Percentiles rank a stretch among this genome's conserved stretches.
phyloP scores from a whole-genome alignment of 805 yeast genomes.

The Metschnikowia peoriensis region DNA sequence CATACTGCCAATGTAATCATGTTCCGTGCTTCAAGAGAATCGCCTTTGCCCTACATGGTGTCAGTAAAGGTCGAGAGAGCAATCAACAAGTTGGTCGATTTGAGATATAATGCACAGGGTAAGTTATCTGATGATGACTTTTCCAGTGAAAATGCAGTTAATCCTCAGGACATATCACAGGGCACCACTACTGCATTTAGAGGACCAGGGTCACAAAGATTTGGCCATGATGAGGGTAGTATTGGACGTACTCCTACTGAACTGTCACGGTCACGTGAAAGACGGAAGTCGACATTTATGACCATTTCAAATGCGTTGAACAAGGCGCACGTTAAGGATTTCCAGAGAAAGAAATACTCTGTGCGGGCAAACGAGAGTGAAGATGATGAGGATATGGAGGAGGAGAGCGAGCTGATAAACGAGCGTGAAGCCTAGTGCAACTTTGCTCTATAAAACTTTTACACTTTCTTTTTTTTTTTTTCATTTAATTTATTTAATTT shows the following conservation, averaged over 20 bases:
- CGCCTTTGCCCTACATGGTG: constrained; percentile 75
- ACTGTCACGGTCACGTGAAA: constrained; percentile 8
- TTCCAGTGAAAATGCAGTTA: not conserved
- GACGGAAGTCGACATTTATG: constrained; percentile 37
- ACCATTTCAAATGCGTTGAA: constrained; percentile 56
- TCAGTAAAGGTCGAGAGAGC: constrained; percentile 34
- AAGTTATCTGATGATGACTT: constrained; percentile 11
- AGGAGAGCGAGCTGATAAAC: constrained; percentile 1
- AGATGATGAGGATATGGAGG: constrained; percentile 30
- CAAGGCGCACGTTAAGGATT: constrained; percentile 81
- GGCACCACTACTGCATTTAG: constrained; percentile 3
- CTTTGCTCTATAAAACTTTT: not conserved
- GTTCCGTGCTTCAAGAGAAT: constrained; percentile 83
- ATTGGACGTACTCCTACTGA: constrained; percentile 7
- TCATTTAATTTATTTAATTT: not conserved
- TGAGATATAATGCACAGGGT: constrained; percentile 24
- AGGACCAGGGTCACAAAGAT: not conserved
- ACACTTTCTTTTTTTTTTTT: not conserved
- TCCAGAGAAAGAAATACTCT: constrained; percentile 59
- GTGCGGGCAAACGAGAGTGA: constrained; percentile 28
- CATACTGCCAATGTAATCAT: constrained; percentile 87
- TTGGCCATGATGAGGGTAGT: not conserved
- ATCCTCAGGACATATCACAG: constrained; percentile 2
- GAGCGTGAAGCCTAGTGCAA: not conserved
- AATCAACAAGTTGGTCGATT: constrained; percentile 34